phyloP scores from a whole-genome alignment of 1,284 basidiomycete species.

The Malassezia nana region DNA sequence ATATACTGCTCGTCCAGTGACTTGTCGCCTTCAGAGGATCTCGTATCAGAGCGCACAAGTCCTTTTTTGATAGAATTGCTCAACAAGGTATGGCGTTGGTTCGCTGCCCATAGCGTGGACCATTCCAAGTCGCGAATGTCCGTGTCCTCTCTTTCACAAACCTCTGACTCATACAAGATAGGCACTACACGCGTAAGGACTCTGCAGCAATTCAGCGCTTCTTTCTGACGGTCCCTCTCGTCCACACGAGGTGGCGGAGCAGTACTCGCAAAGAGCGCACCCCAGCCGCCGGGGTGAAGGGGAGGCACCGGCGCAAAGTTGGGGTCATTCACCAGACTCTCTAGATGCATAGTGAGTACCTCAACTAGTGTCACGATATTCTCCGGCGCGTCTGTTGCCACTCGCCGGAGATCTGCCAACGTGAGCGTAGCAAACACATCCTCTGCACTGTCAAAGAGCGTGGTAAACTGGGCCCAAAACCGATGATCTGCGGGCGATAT shows the following conservation, averaged over 20 bases:
- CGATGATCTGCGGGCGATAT: slow-evolving; percentile 31
- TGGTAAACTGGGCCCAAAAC: slow-evolving; percentile 32
- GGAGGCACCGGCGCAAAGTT: slow-evolving; percentile 26
- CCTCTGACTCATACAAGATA: slow-evolving; percentile 19
- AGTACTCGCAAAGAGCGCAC: slow-evolving; percentile 17
- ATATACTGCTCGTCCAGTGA: not conserved
- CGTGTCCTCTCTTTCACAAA: not conserved
- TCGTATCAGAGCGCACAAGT: not conserved
- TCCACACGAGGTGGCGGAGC: slow-evolving; percentile 1
- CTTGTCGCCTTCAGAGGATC: not conserved
- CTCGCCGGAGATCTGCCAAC: slow-evolving; percentile 28
- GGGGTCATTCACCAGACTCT: slow-evolving; percentile 34
- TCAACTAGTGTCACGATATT: slow-evolving; percentile 37
- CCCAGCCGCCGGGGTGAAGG: slow-evolving; percentile 4
- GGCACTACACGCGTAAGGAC: slow-evolving; percentile 39
- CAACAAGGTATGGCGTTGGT: not conserved
- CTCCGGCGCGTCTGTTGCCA: slow-evolving; percentile 28
- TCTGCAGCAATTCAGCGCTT: slow-evolving; percentile 40
- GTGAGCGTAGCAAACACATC: slow-evolving; percentile 34
- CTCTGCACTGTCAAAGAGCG: slow-evolving; percentile 27
- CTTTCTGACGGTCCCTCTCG: slow-evolving; percentile 26
- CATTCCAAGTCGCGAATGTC: slow-evolving; percentile 20
- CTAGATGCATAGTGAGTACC: slow-evolving; percentile 38
- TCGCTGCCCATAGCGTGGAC: slow-evolving; percentile 17
- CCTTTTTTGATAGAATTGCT: not conserved